phyloP scores from a whole-genome alignment of 768 basidiomycete genomes.

The Saitozyma podzolica region DNA sequence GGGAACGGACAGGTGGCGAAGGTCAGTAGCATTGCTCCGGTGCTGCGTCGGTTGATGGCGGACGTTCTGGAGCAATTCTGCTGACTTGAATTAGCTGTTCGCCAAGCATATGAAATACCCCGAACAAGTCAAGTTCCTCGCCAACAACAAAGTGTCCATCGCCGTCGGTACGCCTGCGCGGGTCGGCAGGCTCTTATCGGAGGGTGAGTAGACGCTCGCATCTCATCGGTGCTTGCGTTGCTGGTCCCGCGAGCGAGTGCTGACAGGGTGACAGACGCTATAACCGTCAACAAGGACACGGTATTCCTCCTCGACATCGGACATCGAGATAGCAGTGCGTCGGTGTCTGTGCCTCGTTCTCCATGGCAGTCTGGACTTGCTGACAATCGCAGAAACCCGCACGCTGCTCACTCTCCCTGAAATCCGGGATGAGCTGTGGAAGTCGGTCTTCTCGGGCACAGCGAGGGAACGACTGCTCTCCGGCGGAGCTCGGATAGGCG shows the following conservation, averaged over 20 bases:
- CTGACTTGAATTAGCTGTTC: constrained; percentile 61
- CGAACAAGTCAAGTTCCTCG: constrained; percentile 80
- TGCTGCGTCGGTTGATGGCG: neutral
- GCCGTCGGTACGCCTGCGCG: constrained; percentile 92
- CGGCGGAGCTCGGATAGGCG: constrained; percentile 42
- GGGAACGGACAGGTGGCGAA: constrained; percentile 85
- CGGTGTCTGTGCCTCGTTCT: neutral
- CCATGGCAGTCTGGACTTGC: neutral
- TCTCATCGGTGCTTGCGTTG: neutral
- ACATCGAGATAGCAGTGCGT: constrained; percentile 43
- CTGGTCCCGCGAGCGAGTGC: neutral
- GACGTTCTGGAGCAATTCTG: neutral
- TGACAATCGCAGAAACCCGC: constrained; percentile 39
- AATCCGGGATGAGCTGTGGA: constrained; percentile 49
- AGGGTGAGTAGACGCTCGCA: constrained; percentile 40
- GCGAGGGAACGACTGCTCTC: constrained; percentile 32
- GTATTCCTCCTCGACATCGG: constrained; percentile 37
- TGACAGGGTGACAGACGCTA: constrained; percentile 9
- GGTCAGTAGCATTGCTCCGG: constrained; percentile 31
- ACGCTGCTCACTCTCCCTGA: constrained; percentile 48
- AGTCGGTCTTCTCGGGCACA: constrained; percentile 40
- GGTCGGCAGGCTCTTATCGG: constrained; percentile 71
- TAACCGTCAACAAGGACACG: constrained; percentile 39
- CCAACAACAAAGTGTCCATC: constrained; percentile 78
- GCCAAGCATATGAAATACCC: constrained; percentile 90